Evolutionary conservation across 345 rosid genomes (phyloP), one percentile per base, ranked within the genome.

Genomic region (Trapa incisa): DNA sequence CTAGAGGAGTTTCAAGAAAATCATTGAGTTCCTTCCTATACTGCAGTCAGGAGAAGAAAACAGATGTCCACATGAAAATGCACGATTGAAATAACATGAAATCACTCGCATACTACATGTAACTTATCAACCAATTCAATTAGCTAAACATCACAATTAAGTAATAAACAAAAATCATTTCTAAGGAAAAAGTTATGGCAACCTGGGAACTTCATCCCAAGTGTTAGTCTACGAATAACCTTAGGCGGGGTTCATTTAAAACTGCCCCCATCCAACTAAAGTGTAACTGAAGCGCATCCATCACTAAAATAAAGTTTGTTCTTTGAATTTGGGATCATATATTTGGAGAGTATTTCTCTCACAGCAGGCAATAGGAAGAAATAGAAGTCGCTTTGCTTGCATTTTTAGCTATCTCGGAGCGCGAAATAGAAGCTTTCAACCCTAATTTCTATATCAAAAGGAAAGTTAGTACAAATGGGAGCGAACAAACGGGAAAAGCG

Each of bases 11-110:
- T 65, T 83, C 74, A 70, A 86, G 74, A 68, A 88, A 86, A 64
- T 82, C 86, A 84, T 52, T 84, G 43, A 93, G 72, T 68, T 84
- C 87, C 85, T 79, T 88, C 80, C 97, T 88, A 85, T 88, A 88
- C 98, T 89, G 96, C 79, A 84, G 3, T 15, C 35, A 84, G 5
- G 22, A 36, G 36, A 48, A 68, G 22, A 37, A 75, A 64, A 65
- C 76, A 57, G 37, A 6, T 17, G n/a, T n/a, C 8, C 52, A 7
- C 47, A 45, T 35, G 61, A 43, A 11, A 7, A 35, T 39, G 47
- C 37, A 62, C 47, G 29, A 6, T 33, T 3, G 57, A 41, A 41
- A 50, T 13, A 22, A 17, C 54, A 14, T 13, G 60, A 54, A 54
- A 54, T 22, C 60, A 54, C 22, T n/a, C 22, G 6, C 10, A 54